A percentile compares a stretch with the other conserved stretches of the same genome.
phyloP scores from a whole-genome alignment of 192 early-diverging fungal genomes.

The Gigaspora rosea region DNA sequence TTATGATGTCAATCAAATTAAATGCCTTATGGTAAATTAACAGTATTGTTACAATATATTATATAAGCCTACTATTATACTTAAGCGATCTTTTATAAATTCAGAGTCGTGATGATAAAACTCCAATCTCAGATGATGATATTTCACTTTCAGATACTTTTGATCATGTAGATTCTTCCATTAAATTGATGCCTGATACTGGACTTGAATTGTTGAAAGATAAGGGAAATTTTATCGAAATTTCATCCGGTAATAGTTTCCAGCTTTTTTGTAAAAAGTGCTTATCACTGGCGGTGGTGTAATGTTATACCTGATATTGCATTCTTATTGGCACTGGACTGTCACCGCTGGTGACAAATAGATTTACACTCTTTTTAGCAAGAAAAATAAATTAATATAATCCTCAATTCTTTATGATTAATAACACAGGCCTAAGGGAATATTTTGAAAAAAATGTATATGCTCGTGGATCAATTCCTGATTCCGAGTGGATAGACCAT shows the following conservation, averaged over 20 bases:
- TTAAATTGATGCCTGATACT: constrained; percentile 25
- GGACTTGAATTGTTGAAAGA: constrained; percentile 11
- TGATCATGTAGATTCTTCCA: constrained; percentile 2
- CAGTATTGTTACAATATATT: not conserved
- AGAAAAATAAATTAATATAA: no score
- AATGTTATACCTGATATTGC: no score
- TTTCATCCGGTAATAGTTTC: constrained; percentile 5
- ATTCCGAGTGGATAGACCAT: constrained; percentile 22
- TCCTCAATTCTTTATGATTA: no score
- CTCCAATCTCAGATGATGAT: constrained; percentile 22
- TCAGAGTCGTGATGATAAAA: constrained; percentile 14
- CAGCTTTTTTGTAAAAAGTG: no score
- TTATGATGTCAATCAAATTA: not conserved
- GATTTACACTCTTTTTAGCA: no score
- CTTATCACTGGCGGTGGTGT: no score
- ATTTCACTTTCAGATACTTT: constrained; percentile 5
- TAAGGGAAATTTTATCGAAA: constrained; percentile 4
- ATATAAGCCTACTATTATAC: no score
- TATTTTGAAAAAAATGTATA: constrained; percentile 26
- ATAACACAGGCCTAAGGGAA: not conserved
- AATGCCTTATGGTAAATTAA: not conserved
- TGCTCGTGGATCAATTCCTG: not conserved
- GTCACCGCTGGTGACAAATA: no score
- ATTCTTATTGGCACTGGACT: no score
- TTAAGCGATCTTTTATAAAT: not conserved